phyloP scores from a whole-genome alignment of 352 stramenopile genomes.

The Pythium volutum region DNA sequence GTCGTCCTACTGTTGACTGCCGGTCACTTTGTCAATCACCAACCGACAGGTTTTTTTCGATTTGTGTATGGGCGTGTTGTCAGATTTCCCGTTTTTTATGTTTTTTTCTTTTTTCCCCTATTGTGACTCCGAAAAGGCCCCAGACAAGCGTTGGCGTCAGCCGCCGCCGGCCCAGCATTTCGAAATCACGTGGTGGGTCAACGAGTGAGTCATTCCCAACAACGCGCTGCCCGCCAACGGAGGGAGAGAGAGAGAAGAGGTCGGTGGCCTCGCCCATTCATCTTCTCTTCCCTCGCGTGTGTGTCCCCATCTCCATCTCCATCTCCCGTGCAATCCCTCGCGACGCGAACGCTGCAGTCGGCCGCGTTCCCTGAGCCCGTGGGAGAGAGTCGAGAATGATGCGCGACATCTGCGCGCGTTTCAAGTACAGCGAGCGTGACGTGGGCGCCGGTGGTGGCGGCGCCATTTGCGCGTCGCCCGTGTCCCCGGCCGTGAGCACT shows the following conservation, averaged over 20 bases:
- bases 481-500: slow-evolving; percentile 11
- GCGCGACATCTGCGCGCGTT: slow-evolving; percentile 50
- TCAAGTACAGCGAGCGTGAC: slow-evolving; percentile 63
- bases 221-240: background rate
- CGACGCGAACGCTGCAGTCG: slow-evolving; percentile 6
- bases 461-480: background rate
- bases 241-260: slow-evolving; percentile 7
- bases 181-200: slow-evolving; percentile 14
- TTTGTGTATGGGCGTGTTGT: background rate
- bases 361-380: background rate
- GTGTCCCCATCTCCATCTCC: background rate
- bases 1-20: background rate
- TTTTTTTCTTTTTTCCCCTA: background rate
- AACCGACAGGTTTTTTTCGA: background rate
- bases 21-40: background rate
- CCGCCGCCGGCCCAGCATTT: background rate
- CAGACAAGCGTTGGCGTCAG: slow-evolving; percentile 7
- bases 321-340: background rate
- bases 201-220: slow-evolving; percentile 2
- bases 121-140: background rate
- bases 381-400: slow-evolving; percentile 17
- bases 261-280: background rate
- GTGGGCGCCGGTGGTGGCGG: background rate
- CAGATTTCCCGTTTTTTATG: background rate
- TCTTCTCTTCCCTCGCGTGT: background rate